Conservation (phyloP, 1,139 yeast species). For the Lodderomyces elongisporus region DNA sequence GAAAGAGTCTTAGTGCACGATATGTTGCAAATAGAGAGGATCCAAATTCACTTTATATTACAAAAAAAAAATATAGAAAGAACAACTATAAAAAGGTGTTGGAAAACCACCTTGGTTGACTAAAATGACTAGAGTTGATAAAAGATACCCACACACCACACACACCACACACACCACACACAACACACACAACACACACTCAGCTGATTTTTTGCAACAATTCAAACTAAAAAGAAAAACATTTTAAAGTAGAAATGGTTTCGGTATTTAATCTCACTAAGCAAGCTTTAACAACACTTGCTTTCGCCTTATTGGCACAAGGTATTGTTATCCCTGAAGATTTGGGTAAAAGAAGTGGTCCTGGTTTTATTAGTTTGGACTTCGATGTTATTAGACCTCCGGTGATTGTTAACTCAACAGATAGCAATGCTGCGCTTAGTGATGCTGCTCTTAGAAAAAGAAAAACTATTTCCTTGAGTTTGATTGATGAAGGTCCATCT, state of each 20-base stretch:
- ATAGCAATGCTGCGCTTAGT: constrained; percentile 7
- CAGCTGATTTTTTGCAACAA: too few relatives aligned
- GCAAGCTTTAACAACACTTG: constrained; percentile 10
- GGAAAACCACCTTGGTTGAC: background rate
- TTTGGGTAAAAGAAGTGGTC: constrained; percentile 7
- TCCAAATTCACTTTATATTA: background rate
- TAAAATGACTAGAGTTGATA: background rate
- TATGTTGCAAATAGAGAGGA: too few relatives aligned
- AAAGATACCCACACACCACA: too few relatives aligned
- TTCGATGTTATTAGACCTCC: constrained; percentile 9
- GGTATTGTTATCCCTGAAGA: constrained; percentile 10
- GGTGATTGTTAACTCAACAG: background rate
- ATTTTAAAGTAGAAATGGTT: constrained; percentile 8
- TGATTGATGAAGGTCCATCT: background rate
- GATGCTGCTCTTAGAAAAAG: background rate
- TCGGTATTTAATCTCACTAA: constrained; percentile 10
- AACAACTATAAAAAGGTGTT: background rate
- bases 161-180: too few relatives aligned
- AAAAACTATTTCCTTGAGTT: background rate
- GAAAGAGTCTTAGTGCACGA: too few relatives aligned
- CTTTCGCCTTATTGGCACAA: constrained; percentile 11
- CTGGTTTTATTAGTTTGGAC: constrained; percentile 10
- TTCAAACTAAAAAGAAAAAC: background rate
- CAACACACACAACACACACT: too few relatives aligned
- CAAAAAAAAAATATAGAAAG: background rate